Base-by-base conservation (phyloP, 2,329 filamentous ascomycete species). In the Ophiostoma quercus region DNA sequence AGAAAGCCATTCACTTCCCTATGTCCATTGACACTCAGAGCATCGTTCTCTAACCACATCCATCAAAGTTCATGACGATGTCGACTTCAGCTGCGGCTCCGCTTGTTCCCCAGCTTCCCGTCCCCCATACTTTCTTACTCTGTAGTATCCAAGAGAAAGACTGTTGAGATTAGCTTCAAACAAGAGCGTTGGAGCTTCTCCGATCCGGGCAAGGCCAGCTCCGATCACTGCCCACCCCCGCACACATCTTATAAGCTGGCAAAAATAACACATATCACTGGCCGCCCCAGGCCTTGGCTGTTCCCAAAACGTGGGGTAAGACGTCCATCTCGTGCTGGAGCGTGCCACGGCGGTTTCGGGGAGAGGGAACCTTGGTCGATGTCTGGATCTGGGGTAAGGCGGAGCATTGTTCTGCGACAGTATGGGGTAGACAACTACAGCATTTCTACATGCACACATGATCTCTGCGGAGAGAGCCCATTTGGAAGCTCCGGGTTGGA, bases 271-370 rank as follows among this genome's bases (percentile, higher is more conserved):
- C 43, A 19, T n/a, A n/a, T 16, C 16, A 62, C 57, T 62, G 51
- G 22, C 51, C 25, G 51, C 51, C 51, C 51, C 51, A 11, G 16
- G 22, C 14, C 25, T 29, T 16, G 25, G 22, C 57, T 11, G 57
- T 62, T 57, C 2, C 25, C 22, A 57, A 32, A 62, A 62, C 57
- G 57, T 62, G 57, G 57, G 57, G 57, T 62, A 62, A 8, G 25
- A 16, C 57, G 25, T 7, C 22, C 57, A 57, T 25, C 51, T 57
- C n/a, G 51, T 57, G 11, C 22, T 62, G 57, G 57, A 34, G 57
- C 57, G 57, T 62, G 25, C 57, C 57, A 32, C 57, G 57, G 57
- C 57, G 57, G 25, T 62, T 14, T 62, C 57, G 57, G 57, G 25
- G 57, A 16, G 22, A 62, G 22, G 57, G 57, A 62, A 29, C 54